Percentiles rank a stretch among this genome's conserved stretches.
phyloP scores from a whole-genome alignment of 2,329 filamentous ascomycete genomes.

The Aspergillus neoniger region DNA sequence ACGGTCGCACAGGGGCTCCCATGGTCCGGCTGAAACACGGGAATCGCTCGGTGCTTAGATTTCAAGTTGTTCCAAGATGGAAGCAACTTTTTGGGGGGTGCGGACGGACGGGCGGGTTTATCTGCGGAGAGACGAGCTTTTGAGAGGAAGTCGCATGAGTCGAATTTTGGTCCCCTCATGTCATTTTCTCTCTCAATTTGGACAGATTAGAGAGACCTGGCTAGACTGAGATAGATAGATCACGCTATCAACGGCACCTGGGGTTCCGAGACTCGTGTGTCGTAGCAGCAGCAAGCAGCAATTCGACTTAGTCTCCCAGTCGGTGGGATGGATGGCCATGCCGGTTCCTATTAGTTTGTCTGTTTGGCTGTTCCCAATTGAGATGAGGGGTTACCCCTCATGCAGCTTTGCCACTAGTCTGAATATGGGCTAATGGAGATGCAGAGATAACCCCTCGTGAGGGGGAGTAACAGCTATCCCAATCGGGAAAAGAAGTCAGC shows the following conservation, averaged over 20 bases:
- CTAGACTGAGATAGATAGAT: background rate
- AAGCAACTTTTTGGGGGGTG: background rate
- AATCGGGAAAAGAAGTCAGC: background rate
- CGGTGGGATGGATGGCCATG: background rate
- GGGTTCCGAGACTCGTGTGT: background rate
- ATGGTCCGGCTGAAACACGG: background rate
- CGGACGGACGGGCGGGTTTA: background rate
- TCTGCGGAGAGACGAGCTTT: background rate
- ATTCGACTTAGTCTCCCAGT: background rate
- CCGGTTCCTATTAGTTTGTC: background rate
- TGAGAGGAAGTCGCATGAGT: background rate
- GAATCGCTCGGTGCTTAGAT: background rate
- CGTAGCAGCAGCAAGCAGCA: background rate
- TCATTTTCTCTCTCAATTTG: no score
- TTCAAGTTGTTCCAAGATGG: background rate
- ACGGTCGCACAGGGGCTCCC: background rate
- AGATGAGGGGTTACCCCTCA: background rate
- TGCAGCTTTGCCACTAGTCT: background rate
- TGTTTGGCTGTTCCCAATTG: background rate
- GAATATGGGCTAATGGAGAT: background rate
- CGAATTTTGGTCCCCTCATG: background rate
- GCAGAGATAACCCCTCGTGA: conserved; percentile 14
- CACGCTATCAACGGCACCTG: background rate
- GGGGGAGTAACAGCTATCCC: conserved; percentile 13
- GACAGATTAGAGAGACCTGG: background rate